Conservation (phyloP, 2,329 filamentous ascomycete species). For the Diplodia sapinea region DNA sequence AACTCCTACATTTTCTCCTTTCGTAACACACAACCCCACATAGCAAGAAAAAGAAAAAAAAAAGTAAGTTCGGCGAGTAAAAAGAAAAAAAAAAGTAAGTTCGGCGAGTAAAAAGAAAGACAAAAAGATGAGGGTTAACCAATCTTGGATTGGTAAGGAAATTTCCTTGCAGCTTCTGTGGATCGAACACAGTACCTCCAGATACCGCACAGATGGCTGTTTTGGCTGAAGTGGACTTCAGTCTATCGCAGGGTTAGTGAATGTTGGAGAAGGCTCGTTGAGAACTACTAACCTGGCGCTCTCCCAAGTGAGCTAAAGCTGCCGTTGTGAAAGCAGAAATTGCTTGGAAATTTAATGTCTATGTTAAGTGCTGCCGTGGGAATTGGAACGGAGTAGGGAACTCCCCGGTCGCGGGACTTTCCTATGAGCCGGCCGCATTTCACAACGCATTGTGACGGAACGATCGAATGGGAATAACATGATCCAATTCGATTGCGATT, state of each 20-base stretch:
- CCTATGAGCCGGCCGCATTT: too few species aligned
- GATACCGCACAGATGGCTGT: slow-evolving; percentile 41
- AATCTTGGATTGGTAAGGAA: slow-evolving; percentile 20
- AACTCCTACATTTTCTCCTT: too few species aligned
- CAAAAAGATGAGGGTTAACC: slow-evolving; percentile 9
- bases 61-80: background rate
- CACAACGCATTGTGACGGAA: too few species aligned
- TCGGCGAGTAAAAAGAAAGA: background rate
- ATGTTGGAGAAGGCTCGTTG: background rate
- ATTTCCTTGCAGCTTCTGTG: slow-evolving; percentile 42
- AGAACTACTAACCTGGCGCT: slow-evolving; percentile 37
- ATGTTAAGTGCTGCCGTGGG: too few species aligned
- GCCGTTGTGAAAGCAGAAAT: slow-evolving; percentile 1
- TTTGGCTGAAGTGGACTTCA: slow-evolving; percentile 43
- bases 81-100: background rate
- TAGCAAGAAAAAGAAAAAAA: too few species aligned
- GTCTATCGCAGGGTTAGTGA: slow-evolving; percentile 35
- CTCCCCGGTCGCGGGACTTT: too few species aligned
- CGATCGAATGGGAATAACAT: too few species aligned
- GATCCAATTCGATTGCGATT: too few species aligned
- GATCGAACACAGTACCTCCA: slow-evolving; percentile 49
- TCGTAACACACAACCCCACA: too few species aligned
- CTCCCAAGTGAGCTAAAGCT: slow-evolving; percentile 48
- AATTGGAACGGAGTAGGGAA: too few species aligned
- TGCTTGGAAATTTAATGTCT: too few species aligned